Conservation (phyloP, 2,329 filamentous ascomycete genomes). For the Penicillium paneum region DNA sequence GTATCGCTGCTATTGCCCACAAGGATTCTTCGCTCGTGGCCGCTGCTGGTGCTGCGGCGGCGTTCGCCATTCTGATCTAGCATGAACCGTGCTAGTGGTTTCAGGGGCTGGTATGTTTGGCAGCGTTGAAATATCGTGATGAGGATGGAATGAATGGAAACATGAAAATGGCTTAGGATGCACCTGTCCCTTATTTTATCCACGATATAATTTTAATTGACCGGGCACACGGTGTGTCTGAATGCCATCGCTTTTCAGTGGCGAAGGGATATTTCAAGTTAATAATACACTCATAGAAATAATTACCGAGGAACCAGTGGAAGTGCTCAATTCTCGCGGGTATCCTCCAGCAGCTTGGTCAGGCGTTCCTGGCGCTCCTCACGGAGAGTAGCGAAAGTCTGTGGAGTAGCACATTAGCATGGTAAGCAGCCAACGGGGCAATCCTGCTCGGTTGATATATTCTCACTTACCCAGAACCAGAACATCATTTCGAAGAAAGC, state of each 20-base stretch:
- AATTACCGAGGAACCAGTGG: neutral
- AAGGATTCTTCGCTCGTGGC: conserved; percentile 29
- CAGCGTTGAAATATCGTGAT: neutral
- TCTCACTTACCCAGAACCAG: conserved; percentile 73
- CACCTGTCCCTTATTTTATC: conserved; percentile 1
- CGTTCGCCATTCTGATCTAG: conserved; percentile 31
- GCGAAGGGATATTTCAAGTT: neutral
- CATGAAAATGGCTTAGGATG: neutral
- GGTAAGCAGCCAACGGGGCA: neutral
- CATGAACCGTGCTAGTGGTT: neutral
- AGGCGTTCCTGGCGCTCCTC: conserved; percentile 36
- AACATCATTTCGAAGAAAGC: conserved; percentile 76
- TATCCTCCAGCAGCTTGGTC: conserved; percentile 23
- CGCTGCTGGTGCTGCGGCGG: conserved; percentile 30
- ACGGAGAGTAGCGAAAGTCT: conserved; percentile 37
- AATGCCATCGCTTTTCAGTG: neutral
- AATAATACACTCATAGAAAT: conserved; percentile 7
- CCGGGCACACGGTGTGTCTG: neutral
- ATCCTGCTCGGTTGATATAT: neutral
- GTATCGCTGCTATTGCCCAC: conserved; percentile 22
- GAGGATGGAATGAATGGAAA: neutral
- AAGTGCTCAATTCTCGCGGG: conserved; percentile 10
- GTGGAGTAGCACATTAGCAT: conserved; percentile 9
- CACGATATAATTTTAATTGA: neutral
- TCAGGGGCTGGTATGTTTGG: neutral